These are phyloP conservation scores for Imleria badia DNA, from an alignment of 768 basidiomycete species.

Conservation along the genomic window DNA sequence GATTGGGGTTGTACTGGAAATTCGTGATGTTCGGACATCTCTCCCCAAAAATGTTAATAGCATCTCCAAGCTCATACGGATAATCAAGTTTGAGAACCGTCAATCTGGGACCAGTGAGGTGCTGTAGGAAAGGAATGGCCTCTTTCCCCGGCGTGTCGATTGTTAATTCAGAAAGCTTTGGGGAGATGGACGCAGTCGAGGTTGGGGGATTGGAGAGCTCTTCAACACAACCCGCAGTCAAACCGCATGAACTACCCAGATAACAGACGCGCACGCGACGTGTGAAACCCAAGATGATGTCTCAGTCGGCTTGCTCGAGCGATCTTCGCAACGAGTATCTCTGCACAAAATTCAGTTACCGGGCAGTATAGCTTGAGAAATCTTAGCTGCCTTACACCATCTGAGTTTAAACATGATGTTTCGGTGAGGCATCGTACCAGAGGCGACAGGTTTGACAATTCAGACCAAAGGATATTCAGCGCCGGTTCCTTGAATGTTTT, in stretches of 20 bases:
- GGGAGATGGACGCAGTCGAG: background rate
- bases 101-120: background rate
- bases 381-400: too few species aligned
- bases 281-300: background rate
- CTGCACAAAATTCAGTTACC: background rate
- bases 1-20: background rate
- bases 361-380: background rate
- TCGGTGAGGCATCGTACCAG: background rate
- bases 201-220: background rate
- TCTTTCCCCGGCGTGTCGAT: fast-evolving
- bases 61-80: background rate
- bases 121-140: background rate
- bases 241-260: background rate
- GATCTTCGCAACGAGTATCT: background rate
- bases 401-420: background rate
- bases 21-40: background rate
- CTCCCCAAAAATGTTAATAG: background rate
- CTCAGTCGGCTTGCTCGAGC: background rate
- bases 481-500: background rate
- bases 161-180: background rate
- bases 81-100: background rate
- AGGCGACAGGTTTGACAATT: background rate
- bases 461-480: background rate
- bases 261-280: background rate
- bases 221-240: too few species aligned